Conservation (phyloP, 2,329 filamentous ascomycete genomes). For the Fusarium sp. region DNA sequence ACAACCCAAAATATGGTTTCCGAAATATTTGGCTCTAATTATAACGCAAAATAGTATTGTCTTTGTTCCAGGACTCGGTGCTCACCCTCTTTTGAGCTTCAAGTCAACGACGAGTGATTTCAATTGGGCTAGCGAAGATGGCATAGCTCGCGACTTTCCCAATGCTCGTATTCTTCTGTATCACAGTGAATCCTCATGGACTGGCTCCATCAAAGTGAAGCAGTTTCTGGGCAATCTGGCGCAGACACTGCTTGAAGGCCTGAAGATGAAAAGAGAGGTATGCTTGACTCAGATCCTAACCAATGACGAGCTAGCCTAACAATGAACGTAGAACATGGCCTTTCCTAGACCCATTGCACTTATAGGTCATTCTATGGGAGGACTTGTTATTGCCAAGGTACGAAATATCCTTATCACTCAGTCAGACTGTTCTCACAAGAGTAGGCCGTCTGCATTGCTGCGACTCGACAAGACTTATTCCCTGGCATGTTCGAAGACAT, state of each 20-base stretch:
- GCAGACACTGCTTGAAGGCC: constrained; percentile 49
- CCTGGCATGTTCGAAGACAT: constrained; percentile 55
- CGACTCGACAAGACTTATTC: constrained; percentile 50
- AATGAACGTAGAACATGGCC: neutral
- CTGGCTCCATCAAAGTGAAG: constrained; percentile 53
- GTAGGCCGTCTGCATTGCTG: constrained; percentile 46
- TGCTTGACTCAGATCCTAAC: neutral
- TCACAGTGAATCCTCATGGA: constrained; percentile 56
- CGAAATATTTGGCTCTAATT: neutral
- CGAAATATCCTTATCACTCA: neutral
- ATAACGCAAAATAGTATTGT: constrained; percentile 48
- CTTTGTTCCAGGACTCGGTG: constrained; percentile 55
- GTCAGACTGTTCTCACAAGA: neutral
- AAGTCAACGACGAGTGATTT: constrained; percentile 51
- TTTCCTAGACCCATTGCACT: constrained; percentile 53
- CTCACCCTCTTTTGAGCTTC: constrained; percentile 54
- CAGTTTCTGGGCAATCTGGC: constrained; percentile 55
- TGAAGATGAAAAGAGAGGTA: constrained; percentile 52
- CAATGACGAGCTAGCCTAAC: neutral
- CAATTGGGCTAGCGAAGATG: constrained; percentile 53
- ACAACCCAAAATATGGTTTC: rapidly evolving
- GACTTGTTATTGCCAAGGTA: constrained; percentile 57
- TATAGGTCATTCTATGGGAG: constrained; percentile 58
- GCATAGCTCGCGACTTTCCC: constrained; percentile 53
- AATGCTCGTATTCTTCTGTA: constrained; percentile 54